Percentiles rank a stretch among this genome's conserved stretches.
Evolutionary conservation across 345 rosid genomes (phyloP).

Genomic region (Cardamine resedifolia): DNA sequence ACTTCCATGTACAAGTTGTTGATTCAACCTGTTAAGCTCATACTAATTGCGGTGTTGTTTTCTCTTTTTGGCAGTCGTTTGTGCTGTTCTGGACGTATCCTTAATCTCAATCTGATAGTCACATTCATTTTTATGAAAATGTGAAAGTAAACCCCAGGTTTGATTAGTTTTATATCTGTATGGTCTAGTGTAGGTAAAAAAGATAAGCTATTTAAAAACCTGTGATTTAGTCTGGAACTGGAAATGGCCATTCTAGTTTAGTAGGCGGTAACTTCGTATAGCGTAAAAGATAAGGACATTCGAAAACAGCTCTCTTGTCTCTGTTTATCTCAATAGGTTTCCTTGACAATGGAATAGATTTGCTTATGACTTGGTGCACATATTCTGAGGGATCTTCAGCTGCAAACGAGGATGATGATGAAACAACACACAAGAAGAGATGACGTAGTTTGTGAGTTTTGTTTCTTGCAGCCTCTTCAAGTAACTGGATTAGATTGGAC

Average conservation of each 20-base stretch:
- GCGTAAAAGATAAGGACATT: not conserved
- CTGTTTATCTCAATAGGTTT: slow-evolving; percentile 27
- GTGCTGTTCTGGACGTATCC: slow-evolving; percentile 99
- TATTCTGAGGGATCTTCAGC: slow-evolving; percentile 58
- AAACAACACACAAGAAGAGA: slow-evolving; percentile 14
- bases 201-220: not conserved
- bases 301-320: slow-evolving; percentile 9
- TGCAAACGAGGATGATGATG: slow-evolving; percentile 27
- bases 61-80: slow-evolving; percentile 69
- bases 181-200: not conserved
- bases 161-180: too few species aligned
- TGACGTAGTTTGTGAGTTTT: not conserved
- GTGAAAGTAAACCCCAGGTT: not conserved
- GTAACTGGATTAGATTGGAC: slow-evolving; percentile 15
- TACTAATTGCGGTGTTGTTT: slow-evolving; percentile 10
- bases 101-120: slow-evolving; percentile 10
- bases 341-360: slow-evolving; percentile 66
- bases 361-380: slow-evolving; percentile 95
- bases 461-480: slow-evolving; percentile 12
- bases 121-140: not conserved
- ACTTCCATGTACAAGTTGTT: not conserved
- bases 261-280: not conserved
- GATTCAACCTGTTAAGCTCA: not conserved
- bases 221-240: not conserved
- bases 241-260: not conserved